Evolutionary conservation across 2,329 filamentous ascomycete species (phyloP).

Genomic region (Fusarium kyushuense): DNA sequence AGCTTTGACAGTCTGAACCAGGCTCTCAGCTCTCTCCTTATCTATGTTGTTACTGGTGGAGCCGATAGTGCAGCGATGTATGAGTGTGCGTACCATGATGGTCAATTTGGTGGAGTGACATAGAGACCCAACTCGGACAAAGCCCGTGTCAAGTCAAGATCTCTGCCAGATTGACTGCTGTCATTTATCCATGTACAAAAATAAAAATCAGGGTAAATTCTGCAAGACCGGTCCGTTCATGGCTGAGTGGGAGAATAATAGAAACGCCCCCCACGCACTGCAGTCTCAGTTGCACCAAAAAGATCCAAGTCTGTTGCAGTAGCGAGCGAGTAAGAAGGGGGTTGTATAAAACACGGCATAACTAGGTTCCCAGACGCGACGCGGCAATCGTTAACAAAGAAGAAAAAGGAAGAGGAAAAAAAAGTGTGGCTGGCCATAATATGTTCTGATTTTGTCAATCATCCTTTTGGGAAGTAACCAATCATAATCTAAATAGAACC

Average conservation of each 20-base stretch:
- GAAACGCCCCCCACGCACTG: neutral
- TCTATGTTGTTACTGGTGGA: conserved; percentile 5
- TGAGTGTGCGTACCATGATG: neutral
- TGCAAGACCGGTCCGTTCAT: conserved; percentile 1
- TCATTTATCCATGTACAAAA: neutral
- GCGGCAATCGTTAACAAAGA: conserved; percentile 29
- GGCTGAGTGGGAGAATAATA: neutral
- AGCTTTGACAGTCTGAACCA: conserved; percentile 30
- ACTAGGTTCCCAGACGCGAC: conserved; percentile 1
- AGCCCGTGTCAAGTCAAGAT: conserved; percentile 4
- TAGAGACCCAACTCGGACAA: neutral
- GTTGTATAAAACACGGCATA: conserved; percentile 8
- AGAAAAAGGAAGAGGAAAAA: conserved; percentile 5
- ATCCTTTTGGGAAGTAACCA: conserved; percentile 10
- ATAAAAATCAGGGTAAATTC: neutral
- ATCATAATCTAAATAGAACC: conserved; percentile 24
- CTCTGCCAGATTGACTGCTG: conserved; percentile 9
- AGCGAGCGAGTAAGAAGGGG: conserved; percentile 21
- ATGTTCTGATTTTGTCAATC: conserved; percentile 7
- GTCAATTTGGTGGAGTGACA: neutral
- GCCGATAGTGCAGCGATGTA: neutral
- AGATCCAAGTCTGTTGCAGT: neutral
- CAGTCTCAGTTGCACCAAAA: conserved; percentile 16
- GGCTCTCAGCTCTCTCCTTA: neutral
- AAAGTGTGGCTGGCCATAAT: neutral